Conservation (phyloP, 2,329 filamentous ascomycete genomes). For the Corniculantispora saksenae region DNA sequence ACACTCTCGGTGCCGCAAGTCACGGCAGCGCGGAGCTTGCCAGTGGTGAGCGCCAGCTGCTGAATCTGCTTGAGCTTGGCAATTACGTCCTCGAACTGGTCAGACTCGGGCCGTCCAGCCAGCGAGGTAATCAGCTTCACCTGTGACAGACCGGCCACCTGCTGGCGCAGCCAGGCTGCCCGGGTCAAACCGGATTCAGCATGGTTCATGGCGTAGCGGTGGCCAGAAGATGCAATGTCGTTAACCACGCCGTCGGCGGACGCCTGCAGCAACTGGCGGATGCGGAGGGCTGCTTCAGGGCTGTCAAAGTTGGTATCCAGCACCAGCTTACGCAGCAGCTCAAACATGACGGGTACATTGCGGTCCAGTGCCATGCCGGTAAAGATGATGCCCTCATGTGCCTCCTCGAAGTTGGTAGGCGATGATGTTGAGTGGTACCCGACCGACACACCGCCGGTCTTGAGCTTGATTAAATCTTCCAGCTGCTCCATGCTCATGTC, state of each 20-base stretch:
- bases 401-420: conserved; percentile 68
- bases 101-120: conserved; percentile 68
- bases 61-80: conserved; percentile 85
- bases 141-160: conserved; percentile 88
- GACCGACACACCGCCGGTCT: conserved; percentile 87
- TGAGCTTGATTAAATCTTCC: conserved; percentile 93
- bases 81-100: conserved; percentile 74
- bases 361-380: conserved; percentile 85
- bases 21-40: conserved; percentile 74
- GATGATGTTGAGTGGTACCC: conserved; percentile 82
- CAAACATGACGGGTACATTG: conserved; percentile 89
- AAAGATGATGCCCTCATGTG: conserved; percentile 80
- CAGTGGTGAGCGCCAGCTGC: conserved; percentile 69
- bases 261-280: conserved; percentile 82
- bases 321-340: conserved; percentile 77
- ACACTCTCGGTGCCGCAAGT: conserved; percentile 81
- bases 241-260: conserved; percentile 89
- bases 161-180: conserved; percentile 73
- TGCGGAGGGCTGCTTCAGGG: conserved; percentile 75
- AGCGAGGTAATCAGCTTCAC: conserved; percentile 81
- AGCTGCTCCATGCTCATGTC: conserved; percentile 89
- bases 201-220: conserved; percentile 80
- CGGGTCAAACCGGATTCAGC: conserved; percentile 78
- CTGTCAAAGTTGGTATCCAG: conserved; percentile 89
- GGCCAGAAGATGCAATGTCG: conserved; percentile 85